Conservation (phyloP, 1,284 basidiomycete species). For the Omphalotus olearius region DNA sequence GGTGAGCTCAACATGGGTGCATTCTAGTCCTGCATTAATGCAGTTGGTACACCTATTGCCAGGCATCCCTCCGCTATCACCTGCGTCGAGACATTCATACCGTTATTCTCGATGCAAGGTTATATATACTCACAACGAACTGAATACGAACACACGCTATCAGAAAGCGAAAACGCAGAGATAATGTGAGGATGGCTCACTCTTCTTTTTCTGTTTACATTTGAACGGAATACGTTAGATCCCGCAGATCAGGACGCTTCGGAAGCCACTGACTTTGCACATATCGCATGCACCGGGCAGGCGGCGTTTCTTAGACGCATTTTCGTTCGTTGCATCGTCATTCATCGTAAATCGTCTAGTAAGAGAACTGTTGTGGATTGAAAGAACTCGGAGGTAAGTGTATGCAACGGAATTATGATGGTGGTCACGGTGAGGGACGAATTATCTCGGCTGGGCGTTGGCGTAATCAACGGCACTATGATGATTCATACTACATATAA, state of each 20-base stretch:
- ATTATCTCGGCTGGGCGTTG: background rate
- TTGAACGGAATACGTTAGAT: conserved; percentile 1
- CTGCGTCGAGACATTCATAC: conserved; percentile 20
- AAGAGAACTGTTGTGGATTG: too few relatives aligned
- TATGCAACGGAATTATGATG: too few relatives aligned
- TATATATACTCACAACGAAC: conserved; percentile 31
- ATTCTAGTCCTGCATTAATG: conserved; percentile 31
- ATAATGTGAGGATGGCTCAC: conserved; percentile 19
- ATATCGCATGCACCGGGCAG: conserved; percentile 12
- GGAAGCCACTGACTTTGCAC: conserved; percentile 6
- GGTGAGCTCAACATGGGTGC: conserved; percentile 37
- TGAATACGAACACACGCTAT: conserved; percentile 12
- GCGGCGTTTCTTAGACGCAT: conserved; percentile 11
- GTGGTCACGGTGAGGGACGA: too few relatives aligned
- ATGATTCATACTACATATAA: too few relatives aligned
- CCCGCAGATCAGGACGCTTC: background rate
- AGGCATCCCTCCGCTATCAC: conserved; percentile 37
- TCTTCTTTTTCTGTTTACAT: conserved; percentile 31
- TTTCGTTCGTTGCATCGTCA: conserved; percentile 6
- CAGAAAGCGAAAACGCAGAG: background rate
- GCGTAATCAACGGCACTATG: background rate
- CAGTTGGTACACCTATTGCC: conserved; percentile 38
- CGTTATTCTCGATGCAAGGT: background rate
- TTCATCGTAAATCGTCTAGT: background rate
- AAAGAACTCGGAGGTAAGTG: background rate